Conservation (phyloP, 371 early-diverging fungal genomes). For the Chytridiales sp. region DNA sequence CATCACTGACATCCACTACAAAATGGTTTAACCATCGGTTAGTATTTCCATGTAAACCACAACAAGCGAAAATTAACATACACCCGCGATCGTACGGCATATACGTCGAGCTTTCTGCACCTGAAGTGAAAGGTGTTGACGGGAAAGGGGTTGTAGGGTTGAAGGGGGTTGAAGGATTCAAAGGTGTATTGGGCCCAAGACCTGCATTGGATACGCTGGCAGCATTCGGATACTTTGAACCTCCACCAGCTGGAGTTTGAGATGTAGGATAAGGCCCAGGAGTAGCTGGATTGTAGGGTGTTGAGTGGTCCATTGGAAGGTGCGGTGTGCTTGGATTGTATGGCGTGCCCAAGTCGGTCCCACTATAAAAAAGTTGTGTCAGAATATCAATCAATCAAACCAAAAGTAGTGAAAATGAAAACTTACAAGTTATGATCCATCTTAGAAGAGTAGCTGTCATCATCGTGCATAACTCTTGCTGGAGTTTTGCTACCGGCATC, state of each 20-base stretch:
- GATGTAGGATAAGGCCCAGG: slow-evolving; percentile 25
- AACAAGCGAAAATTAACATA: slow-evolving; percentile 5
- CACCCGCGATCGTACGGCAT: slow-evolving; percentile 1
- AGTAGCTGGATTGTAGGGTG: slow-evolving; percentile 28
- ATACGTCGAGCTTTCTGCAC: neutral
- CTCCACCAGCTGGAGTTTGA: slow-evolving; percentile 28
- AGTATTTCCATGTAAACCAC: neutral
- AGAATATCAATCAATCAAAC: neutral
- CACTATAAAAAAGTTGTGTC: neutral
- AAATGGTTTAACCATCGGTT: neutral
- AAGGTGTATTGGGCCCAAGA: slow-evolving; percentile 15
- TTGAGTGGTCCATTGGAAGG: slow-evolving; percentile 14
- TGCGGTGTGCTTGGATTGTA: slow-evolving; percentile 32
- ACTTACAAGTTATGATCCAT: slow-evolving; percentile 14
- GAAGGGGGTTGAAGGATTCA: slow-evolving; percentile 29
- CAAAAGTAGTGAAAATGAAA: neutral
- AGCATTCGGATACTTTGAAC: slow-evolving; percentile 24
- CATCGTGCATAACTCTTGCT: slow-evolving; percentile 10
- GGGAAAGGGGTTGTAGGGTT: slow-evolving; percentile 34
- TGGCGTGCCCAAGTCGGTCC: slow-evolving; percentile 31
- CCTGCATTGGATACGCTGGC: slow-evolving; percentile 21
- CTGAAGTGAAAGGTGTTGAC: slow-evolving; percentile 29
- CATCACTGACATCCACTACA: slow-evolving; percentile 29
- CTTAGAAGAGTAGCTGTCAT: neutral
- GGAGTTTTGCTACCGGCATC: slow-evolving; percentile 42